Evolutionary conservation across 495 filamentous ascomycete species (phyloP).

Genomic region (Penicillium dipodomyicola): DNA sequence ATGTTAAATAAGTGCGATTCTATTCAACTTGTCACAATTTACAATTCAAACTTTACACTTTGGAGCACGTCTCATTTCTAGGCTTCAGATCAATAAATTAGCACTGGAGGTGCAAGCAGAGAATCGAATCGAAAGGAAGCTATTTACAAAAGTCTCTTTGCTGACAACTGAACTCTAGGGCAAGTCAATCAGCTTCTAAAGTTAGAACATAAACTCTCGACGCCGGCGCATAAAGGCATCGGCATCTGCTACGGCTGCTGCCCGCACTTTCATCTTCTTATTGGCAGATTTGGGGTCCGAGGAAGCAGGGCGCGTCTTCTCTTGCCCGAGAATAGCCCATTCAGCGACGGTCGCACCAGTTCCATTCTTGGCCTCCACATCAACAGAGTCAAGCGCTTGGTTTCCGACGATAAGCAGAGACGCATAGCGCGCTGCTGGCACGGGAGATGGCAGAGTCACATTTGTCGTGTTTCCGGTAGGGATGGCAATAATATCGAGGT

Average conservation of each 20-base stretch:
- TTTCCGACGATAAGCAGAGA: constrained; percentile 49
- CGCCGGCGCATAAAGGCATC: constrained; percentile 18
- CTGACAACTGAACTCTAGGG: too few relatives aligned
- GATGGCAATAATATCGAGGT: constrained; percentile 34
- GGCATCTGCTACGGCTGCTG: constrained; percentile 3
- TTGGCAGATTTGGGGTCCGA: constrained; percentile 5
- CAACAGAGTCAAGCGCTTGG: constrained; percentile 44
- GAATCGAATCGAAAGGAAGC: not conserved
- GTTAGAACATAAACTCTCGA: constrained; percentile 1
- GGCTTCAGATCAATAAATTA: not conserved
- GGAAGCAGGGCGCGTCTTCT: constrained; percentile 3
- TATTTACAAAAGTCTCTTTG: not conserved
- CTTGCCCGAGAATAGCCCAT: constrained; percentile 57
- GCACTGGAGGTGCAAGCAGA: not conserved
- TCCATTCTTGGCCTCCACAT: constrained; percentile 43
- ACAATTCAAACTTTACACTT: not conserved
- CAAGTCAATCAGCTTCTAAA: constrained; percentile 5
- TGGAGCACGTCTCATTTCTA: not conserved
- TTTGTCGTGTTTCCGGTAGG: constrained; percentile 50
- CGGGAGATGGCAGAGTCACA: constrained; percentile 35
- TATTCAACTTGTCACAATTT: not conserved
- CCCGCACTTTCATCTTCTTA: constrained; percentile 18
- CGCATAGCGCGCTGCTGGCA: constrained; percentile 41
- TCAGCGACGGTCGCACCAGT: constrained; percentile 70
- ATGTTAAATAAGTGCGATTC: not conserved